Percentiles rank a stretch among this genome's conserved stretches.
Conservation (phyloP, 257 asterid species). For the Rhazya stricta region DNA sequence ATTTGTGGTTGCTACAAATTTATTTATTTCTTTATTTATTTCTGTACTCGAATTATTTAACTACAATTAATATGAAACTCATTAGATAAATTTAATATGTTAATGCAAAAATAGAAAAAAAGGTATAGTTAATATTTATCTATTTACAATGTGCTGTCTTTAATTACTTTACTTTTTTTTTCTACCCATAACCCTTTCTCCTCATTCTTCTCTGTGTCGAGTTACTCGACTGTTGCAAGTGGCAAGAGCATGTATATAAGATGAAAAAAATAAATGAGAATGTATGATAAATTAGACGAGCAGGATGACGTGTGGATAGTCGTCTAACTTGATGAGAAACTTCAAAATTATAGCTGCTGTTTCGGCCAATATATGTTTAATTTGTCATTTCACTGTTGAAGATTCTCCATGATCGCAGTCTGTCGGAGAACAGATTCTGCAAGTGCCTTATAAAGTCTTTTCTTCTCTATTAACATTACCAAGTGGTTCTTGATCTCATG, state of each 20-base stretch:
- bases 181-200: not conserved
- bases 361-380: not conserved
- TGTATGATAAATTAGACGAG: not conserved
- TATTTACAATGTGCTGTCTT: not conserved
- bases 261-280: not conserved
- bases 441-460: not conserved
- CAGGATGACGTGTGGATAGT: not conserved
- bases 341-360: not conserved
- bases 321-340: not conserved
- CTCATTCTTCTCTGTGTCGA: not conserved
- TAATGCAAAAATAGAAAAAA: no score
- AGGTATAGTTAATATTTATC: not conserved
- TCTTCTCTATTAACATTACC: not conserved
- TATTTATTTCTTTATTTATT: not conserved
- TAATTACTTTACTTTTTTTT: not conserved
- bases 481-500: not conserved
- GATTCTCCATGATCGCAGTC: not conserved
- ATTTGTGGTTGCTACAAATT: not conserved
- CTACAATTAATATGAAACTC: not conserved
- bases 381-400: not conserved
- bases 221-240: not conserved
- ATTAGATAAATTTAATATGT: no score
- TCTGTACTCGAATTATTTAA: not conserved
- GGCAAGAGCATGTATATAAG: not conserved
- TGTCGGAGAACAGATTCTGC: not conserved